Percentiles rank a stretch among this genome's conserved stretches.
Evolutionary conservation across 352 stramenopile species (phyloP).

Genomic region (Pythium aphanidermatum): DNA sequence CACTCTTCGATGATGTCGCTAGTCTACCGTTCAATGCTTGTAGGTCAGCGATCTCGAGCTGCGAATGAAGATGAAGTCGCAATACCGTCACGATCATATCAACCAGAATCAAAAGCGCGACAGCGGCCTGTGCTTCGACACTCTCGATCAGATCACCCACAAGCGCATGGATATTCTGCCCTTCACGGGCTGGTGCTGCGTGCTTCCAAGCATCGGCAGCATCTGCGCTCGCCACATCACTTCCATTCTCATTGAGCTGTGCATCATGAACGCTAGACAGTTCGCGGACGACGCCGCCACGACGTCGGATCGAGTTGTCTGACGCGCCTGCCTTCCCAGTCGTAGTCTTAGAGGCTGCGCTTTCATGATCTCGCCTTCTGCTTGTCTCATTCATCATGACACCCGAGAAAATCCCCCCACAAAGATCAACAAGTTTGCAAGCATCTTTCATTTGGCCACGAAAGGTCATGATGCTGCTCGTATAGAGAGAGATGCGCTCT

Average conservation of each 20-base stretch:
- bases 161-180: background rate
- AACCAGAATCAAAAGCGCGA: constrained; percentile 43
- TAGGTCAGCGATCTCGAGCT: constrained; percentile 20
- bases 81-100: constrained; percentile 37
- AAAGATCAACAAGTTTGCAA: no score
- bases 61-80: constrained; percentile 31
- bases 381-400: no score
- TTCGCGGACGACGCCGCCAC: constrained; percentile 6
- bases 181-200: constrained; percentile 13
- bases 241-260: no score
- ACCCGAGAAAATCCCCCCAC: no score
- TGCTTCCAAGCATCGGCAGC: background rate
- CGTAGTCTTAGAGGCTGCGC: no score
- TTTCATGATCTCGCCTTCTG: no score
- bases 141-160: constrained; percentile 39
- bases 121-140: constrained; percentile 37
- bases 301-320: background rate
- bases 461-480: constrained; percentile 9
- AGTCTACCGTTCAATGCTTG: constrained; percentile 4
- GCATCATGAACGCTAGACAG: background rate
- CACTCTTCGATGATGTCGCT: constrained; percentile 1
- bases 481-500: constrained; percentile 5
- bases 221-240: background rate
- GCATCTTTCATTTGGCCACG: background rate
- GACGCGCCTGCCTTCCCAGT: background rate